A percentile compares a stretch with the other conserved stretches of the same genome.
These are phyloP conservation scores for Barnettozyma sp. DNA, from an alignment of 805 yeast genomes.

Conservation along the genomic window DNA sequence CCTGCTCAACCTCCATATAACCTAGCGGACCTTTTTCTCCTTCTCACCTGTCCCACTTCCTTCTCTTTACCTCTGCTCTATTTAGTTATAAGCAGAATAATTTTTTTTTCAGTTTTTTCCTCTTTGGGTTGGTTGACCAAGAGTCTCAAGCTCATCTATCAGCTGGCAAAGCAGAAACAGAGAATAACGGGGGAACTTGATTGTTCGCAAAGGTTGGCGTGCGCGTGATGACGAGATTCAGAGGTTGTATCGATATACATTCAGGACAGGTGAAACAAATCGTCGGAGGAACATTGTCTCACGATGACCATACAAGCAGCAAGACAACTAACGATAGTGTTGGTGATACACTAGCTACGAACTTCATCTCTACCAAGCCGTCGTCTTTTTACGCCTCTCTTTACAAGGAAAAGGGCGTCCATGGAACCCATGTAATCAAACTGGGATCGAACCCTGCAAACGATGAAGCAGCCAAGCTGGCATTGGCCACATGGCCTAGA, in stretches of 20 bases:
- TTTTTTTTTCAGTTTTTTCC: no score
- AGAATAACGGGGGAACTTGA: no score
- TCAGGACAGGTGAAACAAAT: slow-evolving; percentile 94
- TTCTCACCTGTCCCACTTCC: no score
- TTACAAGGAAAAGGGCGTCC: slow-evolving; percentile 50
- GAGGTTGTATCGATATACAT: slow-evolving; percentile 95
- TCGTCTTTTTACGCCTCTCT: slow-evolving; percentile 69
- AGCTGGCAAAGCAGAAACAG: not conserved
- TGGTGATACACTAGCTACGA: slow-evolving; percentile 41
- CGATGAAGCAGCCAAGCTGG: slow-evolving; percentile 75
- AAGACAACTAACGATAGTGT: not conserved
- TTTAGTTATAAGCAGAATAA: no score
- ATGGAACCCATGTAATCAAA: slow-evolving; percentile 90
- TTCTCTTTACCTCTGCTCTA: no score
- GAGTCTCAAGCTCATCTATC: no score
- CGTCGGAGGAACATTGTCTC: slow-evolving; percentile 82
- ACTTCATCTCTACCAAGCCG: slow-evolving; percentile 71
- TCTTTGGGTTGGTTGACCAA: no score
- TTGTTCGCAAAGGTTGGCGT: not conserved
- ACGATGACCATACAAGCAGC: slow-evolving; percentile 35
- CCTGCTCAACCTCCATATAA: slow-evolving; percentile 12
- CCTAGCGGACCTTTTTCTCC: no score
- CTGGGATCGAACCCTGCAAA: slow-evolving; percentile 71
- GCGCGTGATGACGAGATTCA: slow-evolving; percentile 67
- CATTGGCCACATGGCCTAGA: slow-evolving; percentile 67